Evolutionary conservation across 257 asterid species (phyloP), one percentile per base, ranked within the genome.

Genomic region (Petunia secreta): DNA sequence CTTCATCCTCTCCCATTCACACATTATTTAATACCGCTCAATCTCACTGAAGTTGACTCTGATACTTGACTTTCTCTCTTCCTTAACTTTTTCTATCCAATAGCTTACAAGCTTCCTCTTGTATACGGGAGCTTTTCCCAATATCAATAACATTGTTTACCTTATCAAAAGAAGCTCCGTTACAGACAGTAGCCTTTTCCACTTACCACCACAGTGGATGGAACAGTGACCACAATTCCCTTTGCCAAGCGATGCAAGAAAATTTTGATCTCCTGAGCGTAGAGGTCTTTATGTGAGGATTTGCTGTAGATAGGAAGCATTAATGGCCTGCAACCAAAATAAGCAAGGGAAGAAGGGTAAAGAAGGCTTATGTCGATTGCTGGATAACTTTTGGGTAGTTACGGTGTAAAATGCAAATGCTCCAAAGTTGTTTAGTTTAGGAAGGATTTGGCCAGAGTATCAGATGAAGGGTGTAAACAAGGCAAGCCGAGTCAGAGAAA

Each of bases 341-440:
- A 71, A 71, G 58, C 2, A 34, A 50, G 44, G 10, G 40, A 25
- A 44, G 52, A 50, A 50, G 44, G 77, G 50, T 16, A 71, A 34
- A 48, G 50, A 50, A 25, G 25, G 25, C 25, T 25, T 25, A 71
- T 50, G 62, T 71, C 5, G 40, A 34, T 71, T 71, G 44, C 60
- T 71, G 62, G 34, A 71, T 50, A 71, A 34, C 25, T 25, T 34
- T 52, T 71, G 77, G 77, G 77, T 44, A 71, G 13, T 71, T 50
- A 50, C 60, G 0, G 25, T 50, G 62, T 10, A 44, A 71, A 48
- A 34, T 50, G 52, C 13, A 5, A 50, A 40, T 71, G 59, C 62
- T 71, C 57, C 77, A 46, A 44, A 48, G 10, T 9, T 15, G 1
- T 71, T 25, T 46, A 25, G 59, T 46, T 2, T 48, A 46, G 43